Percentiles rank a stretch among this genome's conserved stretches.
Conservation (phyloP, 352 stramenopile genomes). For the Globisporangium rhizosaccharum region DNA sequence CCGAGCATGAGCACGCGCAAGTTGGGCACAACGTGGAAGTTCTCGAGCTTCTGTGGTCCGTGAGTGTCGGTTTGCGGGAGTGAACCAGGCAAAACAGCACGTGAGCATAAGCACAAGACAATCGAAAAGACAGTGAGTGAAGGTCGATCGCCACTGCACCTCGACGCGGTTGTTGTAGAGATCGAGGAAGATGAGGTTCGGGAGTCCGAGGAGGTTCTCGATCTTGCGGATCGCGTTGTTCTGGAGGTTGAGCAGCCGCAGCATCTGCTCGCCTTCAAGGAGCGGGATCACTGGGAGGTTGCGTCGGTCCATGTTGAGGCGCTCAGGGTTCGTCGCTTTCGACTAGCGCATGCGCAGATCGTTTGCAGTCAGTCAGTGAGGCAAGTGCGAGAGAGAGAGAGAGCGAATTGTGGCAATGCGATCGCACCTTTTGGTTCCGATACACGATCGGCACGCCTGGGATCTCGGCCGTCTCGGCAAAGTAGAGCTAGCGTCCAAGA, state of each 20-base stretch:
- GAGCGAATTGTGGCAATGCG: background rate
- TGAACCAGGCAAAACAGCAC: too few relatives aligned
- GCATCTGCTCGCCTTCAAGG: conserved; percentile 85
- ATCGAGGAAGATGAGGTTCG: conserved; percentile 91
- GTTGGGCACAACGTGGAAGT: conserved; percentile 75
- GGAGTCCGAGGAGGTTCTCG: conserved; percentile 75
- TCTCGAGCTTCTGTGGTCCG: conserved; percentile 50
- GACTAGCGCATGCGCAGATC: conserved; percentile 20
- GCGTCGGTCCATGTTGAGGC: conserved; percentile 87
- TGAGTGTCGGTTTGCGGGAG: too few relatives aligned
- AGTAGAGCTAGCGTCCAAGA: conserved; percentile 45
- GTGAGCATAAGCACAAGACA: too few relatives aligned
- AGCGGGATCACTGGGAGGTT: conserved; percentile 75
- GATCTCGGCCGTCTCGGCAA: conserved; percentile 62
- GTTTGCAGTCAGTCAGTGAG: background rate
- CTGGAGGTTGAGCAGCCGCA: conserved; percentile 89
- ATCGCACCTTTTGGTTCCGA: conserved; percentile 52
- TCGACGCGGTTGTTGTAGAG: conserved; percentile 92
- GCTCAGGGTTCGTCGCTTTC: conserved; percentile 67
- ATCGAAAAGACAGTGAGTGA: background rate
- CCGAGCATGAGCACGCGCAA: conserved; percentile 91
- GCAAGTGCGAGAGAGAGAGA: background rate
- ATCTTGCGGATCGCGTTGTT: conserved; percentile 89
- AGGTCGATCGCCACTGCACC: conserved; percentile 16
- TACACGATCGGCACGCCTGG: conserved; percentile 71